Percentiles rank a stretch among this genome's conserved stretches.
phyloP scores from a whole-genome alignment of 495 filamentous ascomycete species.

The Lichina pygmaea region DNA sequence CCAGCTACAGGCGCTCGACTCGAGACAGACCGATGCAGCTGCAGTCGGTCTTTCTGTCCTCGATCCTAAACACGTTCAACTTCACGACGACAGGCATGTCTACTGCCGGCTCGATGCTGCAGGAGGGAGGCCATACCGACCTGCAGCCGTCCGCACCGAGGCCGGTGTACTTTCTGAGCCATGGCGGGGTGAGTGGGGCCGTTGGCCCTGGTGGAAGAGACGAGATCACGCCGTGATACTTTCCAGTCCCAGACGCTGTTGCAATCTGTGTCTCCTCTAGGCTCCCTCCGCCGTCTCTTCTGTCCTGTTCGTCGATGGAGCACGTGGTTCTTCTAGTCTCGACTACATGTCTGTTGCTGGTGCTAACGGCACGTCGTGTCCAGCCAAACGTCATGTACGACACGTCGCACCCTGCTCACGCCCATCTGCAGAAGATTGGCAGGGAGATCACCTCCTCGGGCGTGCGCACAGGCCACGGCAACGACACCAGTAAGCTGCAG shows the following conservation, averaged over 20 bases:
- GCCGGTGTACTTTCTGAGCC: conserved; percentile 56
- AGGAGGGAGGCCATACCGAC: too few species aligned
- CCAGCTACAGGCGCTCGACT: too few species aligned
- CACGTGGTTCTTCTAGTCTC: too few species aligned
- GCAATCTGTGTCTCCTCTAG: too few species aligned
- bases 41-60: too few species aligned
- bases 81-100: too few species aligned
- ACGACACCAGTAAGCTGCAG: conserved; percentile 38
- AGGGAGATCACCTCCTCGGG: conserved; percentile 38
- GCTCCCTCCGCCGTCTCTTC: too few species aligned
- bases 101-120: too few species aligned
- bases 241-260: neutral
- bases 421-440: conserved; percentile 39
- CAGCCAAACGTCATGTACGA: conserved; percentile 59
- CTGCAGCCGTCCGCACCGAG: conserved; percentile 7
- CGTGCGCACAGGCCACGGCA: too few species aligned
- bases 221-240: neutral
- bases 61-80: too few species aligned
- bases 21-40: too few species aligned
- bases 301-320: neutral
- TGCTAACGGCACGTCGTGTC: neutral
- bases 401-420: conserved; percentile 44
- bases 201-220: neutral
- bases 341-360: too few species aligned
- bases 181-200: conserved; percentile 36